phyloP scores from a whole-genome alignment of 176 grass and related monocot genomes.

The Raddia distichophylla region DNA sequence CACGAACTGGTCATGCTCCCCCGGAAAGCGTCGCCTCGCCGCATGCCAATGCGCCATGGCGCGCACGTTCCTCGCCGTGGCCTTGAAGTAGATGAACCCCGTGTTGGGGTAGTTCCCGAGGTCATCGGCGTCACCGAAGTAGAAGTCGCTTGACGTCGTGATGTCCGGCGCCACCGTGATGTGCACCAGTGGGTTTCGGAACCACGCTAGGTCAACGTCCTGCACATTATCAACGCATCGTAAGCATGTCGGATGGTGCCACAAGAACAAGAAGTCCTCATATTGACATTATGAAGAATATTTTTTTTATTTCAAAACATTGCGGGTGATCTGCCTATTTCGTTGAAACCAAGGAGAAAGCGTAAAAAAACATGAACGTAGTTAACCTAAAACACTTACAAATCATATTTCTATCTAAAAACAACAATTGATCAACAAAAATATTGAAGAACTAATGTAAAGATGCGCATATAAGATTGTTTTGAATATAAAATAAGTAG shows the following conservation, averaged over 20 bases:
- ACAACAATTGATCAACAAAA: too few species aligned
- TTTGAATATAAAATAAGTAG: too few species aligned
- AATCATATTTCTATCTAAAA: too few species aligned
- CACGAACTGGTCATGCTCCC: constrained; percentile 76
- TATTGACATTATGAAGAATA: too few species aligned
- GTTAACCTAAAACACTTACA: too few species aligned
- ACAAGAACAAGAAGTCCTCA: too few species aligned
- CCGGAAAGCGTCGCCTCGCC: constrained; percentile 52
- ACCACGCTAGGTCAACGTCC: constrained; percentile 74
- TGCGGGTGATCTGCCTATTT: too few species aligned
- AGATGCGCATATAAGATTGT: too few species aligned
- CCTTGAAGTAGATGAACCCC: constrained; percentile 90
- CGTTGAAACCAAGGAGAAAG: too few species aligned
- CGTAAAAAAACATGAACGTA: too few species aligned
- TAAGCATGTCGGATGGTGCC: not conserved
- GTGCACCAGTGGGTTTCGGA: constrained; percentile 77
- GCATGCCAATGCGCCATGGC: constrained; percentile 88
- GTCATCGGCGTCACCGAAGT: constrained; percentile 71
- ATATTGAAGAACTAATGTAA: too few species aligned
- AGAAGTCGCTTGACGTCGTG: constrained; percentile 82
- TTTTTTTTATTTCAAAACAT: too few species aligned
- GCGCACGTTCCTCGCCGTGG: constrained; percentile 48
- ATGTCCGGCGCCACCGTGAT: constrained; percentile 69
- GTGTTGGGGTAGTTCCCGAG: constrained; percentile 83
- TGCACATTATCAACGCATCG: constrained; percentile 35